Evolutionary conservation across 1,139 yeast species (phyloP).

Genomic region (Diutina mesorugosa): DNA sequence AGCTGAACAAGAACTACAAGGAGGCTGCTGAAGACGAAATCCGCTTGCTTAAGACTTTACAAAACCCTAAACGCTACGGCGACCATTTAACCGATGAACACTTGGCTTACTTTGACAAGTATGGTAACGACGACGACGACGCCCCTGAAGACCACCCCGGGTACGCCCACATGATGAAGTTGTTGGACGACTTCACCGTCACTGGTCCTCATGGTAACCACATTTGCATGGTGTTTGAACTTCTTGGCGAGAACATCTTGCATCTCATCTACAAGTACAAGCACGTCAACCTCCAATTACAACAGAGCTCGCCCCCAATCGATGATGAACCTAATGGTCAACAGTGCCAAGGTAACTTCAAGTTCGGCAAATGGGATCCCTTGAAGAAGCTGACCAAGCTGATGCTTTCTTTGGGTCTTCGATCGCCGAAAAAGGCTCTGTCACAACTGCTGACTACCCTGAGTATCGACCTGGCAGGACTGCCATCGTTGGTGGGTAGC

Average conservation of each 20-base stretch:
- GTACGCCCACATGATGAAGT: constrained; percentile 47
- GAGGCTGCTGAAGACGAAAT: constrained; percentile 87
- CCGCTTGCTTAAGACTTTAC: constrained; percentile 31
- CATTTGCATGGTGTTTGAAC: constrained; percentile 82
- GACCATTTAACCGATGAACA: constrained; percentile 3
- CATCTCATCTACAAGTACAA: constrained; percentile 57
- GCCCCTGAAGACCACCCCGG: constrained; percentile 42
- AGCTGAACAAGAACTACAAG: constrained; percentile 63
- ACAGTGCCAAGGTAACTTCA: background rate
- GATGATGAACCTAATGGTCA: background rate
- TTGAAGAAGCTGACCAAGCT: background rate
- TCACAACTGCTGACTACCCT: background rate
- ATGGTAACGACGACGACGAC: constrained; percentile 16
- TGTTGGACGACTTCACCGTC: constrained; percentile 56
- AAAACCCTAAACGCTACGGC: constrained; percentile 3
- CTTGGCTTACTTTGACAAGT: constrained; percentile 3
- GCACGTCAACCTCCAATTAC: constrained; percentile 2
- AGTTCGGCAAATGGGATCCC: constrained; percentile 1
- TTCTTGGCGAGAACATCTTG: constrained; percentile 68
- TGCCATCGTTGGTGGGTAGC: background rate
- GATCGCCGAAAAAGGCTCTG: background rate
- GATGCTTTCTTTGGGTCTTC: background rate
- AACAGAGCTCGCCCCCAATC: background rate
- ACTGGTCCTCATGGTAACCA: constrained; percentile 67
- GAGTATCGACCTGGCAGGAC: background rate